Base-by-base conservation (phyloP, 345 rosid genomes). In the Nephelium lappaceum region DNA sequence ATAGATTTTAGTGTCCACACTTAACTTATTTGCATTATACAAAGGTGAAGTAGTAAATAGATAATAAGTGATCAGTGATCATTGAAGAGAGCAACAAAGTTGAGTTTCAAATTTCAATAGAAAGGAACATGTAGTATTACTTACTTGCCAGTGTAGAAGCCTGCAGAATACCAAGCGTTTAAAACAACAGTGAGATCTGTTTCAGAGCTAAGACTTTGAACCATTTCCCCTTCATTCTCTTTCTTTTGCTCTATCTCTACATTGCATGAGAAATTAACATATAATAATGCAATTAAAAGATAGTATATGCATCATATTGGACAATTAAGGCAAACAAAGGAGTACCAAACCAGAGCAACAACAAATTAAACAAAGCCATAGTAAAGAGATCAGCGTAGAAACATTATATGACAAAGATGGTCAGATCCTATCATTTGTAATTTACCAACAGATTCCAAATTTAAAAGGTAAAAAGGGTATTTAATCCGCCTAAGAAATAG, bases 121-220 rank as follows among this genome's bases (percentile, higher is more conserved):
- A 51, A n/a, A 6, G 2, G 42, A 63, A 21, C 42, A 64, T 47
- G 16, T 62, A 45, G 0, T 24, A 77, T 19, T 66, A 84, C 89
- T 83, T 87, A 91, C 95, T 88, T 91, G 82, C 89, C 89, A 42
- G 91, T 89, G 83, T 84, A 78, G 79, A 89, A 84, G 82, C 95
- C 93, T 14, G 90, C 89, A 53, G 90, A 81, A 77, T 86, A 91
- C 94, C 94, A 91, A 31, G 92, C 90, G 66, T 87, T 91, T 73
- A 91, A 77, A 78, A 91, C 90, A 36, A 61, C 85, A 65, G 80
- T 25, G 11, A 89, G 87, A 82, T 91, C 89, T 45, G 93, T 86
- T 81, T 78, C 85, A 41, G 82, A 77, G 75, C 77, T 74, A 24
- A 70, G 75, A 76, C 70, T 57, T 67, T 70, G 80, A 60, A 67